These are phyloP conservation scores for Licmophora abbreviata DNA, from an alignment of 108 stramenopile species.

Conservation along the genomic window DNA sequence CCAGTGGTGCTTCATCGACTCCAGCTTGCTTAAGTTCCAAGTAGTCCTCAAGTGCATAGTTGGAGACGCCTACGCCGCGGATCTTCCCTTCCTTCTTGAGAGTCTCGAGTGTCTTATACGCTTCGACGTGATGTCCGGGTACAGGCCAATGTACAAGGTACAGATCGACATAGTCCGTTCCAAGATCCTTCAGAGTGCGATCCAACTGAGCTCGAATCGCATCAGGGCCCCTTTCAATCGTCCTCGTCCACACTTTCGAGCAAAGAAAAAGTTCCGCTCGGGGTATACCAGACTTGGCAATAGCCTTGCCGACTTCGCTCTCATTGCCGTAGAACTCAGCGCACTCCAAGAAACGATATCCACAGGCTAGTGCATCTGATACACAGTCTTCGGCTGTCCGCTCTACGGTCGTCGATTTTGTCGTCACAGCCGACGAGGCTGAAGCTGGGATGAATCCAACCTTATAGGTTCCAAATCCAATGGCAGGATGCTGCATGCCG, in stretches of 20 bases:
- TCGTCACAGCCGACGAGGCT: constrained; percentile 49
- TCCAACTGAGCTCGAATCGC: constrained; percentile 65
- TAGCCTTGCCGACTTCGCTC: constrained; percentile 73
- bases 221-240: constrained; percentile 70
- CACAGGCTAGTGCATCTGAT: constrained; percentile 56
- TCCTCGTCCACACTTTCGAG: constrained; percentile 91
- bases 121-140: constrained; percentile 76
- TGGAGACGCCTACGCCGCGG: constrained; percentile 48
- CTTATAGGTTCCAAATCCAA: constrained; percentile 92
- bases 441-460: constrained; percentile 85
- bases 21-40: constrained; percentile 63
- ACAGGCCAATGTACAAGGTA: constrained; percentile 93
- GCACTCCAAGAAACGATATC: constrained; percentile 89
- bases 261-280: constrained; percentile 80
- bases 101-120: constrained; percentile 65
- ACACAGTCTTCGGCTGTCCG: constrained; percentile 72
- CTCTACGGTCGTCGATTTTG: constrained; percentile 15
- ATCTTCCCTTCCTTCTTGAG: constrained; percentile 63
- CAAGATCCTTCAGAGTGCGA: constrained; percentile 65
- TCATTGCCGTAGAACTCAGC: constrained; percentile 90
- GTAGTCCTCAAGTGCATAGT: constrained; percentile 79
- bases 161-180: constrained; percentile 84
- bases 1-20: constrained; percentile 35
- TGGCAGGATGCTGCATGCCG: constrained; percentile 64
- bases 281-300: constrained; percentile 43